Percentiles rank a stretch among this genome's conserved stretches.
Evolutionary conservation across 345 rosid species (phyloP).

Genomic region (Pistacia integerrima): DNA sequence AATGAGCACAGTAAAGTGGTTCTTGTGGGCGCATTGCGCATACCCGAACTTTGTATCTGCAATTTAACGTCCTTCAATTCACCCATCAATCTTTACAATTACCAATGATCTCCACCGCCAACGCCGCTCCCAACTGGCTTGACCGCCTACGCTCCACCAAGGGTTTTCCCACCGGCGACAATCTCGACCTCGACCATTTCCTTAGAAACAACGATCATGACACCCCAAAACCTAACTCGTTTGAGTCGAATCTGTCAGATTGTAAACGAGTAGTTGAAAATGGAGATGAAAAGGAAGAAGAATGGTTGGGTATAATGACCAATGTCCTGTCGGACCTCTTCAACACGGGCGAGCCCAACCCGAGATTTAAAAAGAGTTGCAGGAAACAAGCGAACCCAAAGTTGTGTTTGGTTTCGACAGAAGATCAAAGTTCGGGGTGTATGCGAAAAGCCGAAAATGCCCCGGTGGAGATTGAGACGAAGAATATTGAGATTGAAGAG

Average conservation of each 20-base stretch:
- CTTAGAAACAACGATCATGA: constrained; percentile 31
- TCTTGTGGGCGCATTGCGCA: neutral
- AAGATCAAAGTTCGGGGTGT: constrained; percentile 21
- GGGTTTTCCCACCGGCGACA: constrained; percentile 64
- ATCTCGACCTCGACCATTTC: constrained; percentile 67
- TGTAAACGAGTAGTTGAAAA: constrained; percentile 11
- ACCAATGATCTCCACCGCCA: constrained; percentile 56
- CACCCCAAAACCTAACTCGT: constrained; percentile 10
- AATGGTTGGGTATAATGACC: constrained; percentile 68
- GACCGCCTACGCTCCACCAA: constrained; percentile 82
- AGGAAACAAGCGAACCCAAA: constrained; percentile 89
- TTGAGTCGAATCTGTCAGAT: constrained; percentile 45
- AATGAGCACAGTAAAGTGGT: neutral
- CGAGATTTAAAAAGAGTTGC: constrained; percentile 42
- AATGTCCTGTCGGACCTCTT: constrained; percentile 84
- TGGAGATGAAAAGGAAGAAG: constrained; percentile 28
- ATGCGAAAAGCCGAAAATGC: constrained; percentile 29
- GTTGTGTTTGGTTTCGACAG: constrained; percentile 39
- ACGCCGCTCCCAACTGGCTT: constrained; percentile 76
- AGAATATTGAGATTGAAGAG: constrained; percentile 27
- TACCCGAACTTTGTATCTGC: neutral
- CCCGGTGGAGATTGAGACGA: constrained; percentile 32
- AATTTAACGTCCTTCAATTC: neutral
- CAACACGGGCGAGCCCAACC: constrained; percentile 45
- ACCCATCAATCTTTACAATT: constrained; percentile 11